Percentiles rank a stretch among this genome's conserved stretches.
Conservation (phyloP, 495 filamentous ascomycete species). For the Peziza echinospora region DNA sequence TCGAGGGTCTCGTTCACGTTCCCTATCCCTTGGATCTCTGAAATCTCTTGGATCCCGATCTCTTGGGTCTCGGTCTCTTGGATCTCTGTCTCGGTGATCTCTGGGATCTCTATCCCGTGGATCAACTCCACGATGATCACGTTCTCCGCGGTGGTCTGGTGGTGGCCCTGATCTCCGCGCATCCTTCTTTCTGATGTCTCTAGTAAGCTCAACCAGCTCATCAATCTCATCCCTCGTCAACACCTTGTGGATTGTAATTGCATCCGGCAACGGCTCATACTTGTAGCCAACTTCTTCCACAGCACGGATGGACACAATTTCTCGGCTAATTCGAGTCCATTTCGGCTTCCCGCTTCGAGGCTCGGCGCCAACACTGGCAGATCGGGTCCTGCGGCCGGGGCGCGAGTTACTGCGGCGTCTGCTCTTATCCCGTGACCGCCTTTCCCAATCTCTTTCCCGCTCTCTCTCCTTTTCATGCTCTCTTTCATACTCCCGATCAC, state of each 20-base stretch:
- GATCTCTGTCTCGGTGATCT: neutral
- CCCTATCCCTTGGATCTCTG: too few species aligned
- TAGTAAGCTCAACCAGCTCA: slow-evolving; percentile 14
- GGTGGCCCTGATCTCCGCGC: too few species aligned
- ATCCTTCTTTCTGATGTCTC: slow-evolving; percentile 12
- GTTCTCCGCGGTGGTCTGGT: neutral
- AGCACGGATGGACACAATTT: slow-evolving; percentile 17
- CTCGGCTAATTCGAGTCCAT: slow-evolving; percentile 19
- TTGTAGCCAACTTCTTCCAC: slow-evolving; percentile 14
- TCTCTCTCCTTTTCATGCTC: neutral
- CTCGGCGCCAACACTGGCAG: slow-evolving; percentile 7
- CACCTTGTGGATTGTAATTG: slow-evolving; percentile 16
- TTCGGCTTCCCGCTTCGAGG: slow-evolving; percentile 10
- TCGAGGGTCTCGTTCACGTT: neutral
- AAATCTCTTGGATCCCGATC: too few species aligned
- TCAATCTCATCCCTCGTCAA: slow-evolving; percentile 13
- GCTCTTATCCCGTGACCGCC: neutral
- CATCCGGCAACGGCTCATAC: slow-evolving; percentile 14
- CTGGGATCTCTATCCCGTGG: neutral
- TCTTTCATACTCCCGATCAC: slow-evolving; percentile 5
- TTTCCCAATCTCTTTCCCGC: neutral
- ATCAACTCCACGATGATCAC: neutral
- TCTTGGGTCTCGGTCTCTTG: neutral
- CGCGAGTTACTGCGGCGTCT: neutral
- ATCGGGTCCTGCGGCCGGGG: slow-evolving; percentile 2